Percentiles rank a stretch among this genome's conserved stretches.
phyloP scores from a whole-genome alignment of 2,329 filamentous ascomycete genomes.

The Zarea fungicola region DNA sequence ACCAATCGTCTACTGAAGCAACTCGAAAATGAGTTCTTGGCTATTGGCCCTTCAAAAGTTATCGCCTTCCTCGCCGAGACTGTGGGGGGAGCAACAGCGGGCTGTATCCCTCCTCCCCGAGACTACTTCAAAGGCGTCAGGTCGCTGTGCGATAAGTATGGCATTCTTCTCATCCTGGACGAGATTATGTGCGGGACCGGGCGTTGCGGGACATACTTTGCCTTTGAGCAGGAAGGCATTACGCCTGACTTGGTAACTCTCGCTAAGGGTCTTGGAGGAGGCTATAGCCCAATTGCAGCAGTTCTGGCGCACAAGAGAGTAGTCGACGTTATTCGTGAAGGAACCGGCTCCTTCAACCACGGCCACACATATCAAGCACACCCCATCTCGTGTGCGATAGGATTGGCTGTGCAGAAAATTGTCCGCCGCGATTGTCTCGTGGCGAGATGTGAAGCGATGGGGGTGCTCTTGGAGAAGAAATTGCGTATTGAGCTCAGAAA shows the following conservation, averaged over 20 bases:
- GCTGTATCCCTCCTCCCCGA: slow-evolving; percentile 43
- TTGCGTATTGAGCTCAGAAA: slow-evolving; percentile 23
- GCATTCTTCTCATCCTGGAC: slow-evolving; percentile 51
- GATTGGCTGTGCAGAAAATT: slow-evolving; percentile 33
- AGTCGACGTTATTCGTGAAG: slow-evolving; percentile 41
- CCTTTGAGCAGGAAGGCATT: slow-evolving; percentile 26
- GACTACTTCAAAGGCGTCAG: slow-evolving; percentile 53
- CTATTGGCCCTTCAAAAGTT: slow-evolving; percentile 40
- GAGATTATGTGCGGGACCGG: slow-evolving; percentile 67
- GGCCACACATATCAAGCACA: slow-evolving; percentile 50
- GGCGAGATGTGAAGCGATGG: slow-evolving; percentile 26
- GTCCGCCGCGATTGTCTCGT: slow-evolving; percentile 30
- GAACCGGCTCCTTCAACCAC: slow-evolving; percentile 46
- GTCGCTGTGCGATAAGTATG: slow-evolving; percentile 49
- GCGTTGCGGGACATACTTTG: slow-evolving; percentile 48
- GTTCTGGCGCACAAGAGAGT: slow-evolving; percentile 47
- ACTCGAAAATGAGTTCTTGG: slow-evolving; percentile 42
- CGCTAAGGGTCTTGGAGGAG: slow-evolving; percentile 54
- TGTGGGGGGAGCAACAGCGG: slow-evolving; percentile 43
- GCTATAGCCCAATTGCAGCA: slow-evolving; percentile 50
- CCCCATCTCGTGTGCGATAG: slow-evolving; percentile 32
- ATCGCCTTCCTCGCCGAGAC: slow-evolving; percentile 47
- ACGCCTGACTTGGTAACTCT: slow-evolving; percentile 53
- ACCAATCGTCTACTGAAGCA: slow-evolving; percentile 36
- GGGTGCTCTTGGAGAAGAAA: slow-evolving; percentile 23